phyloP scores from a whole-genome alignment of 345 rosid genomes.

The Anastatica hierochuntica region DNA sequence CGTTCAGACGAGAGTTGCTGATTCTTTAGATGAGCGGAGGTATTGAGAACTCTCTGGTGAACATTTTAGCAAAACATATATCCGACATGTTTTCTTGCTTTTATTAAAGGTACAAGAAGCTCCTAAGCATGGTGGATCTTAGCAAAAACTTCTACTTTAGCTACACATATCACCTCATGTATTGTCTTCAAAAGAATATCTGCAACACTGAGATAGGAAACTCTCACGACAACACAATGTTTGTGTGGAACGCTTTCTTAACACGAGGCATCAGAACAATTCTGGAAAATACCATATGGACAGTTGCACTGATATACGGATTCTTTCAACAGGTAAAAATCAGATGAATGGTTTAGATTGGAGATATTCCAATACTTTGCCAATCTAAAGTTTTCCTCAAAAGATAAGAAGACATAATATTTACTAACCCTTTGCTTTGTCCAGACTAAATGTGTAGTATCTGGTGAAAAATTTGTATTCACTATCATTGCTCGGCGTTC shows the following conservation, averaged over 20 bases:
- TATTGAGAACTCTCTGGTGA: slow-evolving; percentile 19
- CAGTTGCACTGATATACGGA: slow-evolving; percentile 83
- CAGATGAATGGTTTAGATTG: background rate
- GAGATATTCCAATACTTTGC: background rate
- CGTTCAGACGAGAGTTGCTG: slow-evolving; percentile 45
- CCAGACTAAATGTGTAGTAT: slow-evolving; percentile 54
- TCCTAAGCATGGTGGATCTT: slow-evolving; percentile 75
- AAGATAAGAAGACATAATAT: background rate
- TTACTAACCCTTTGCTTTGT: slow-evolving; percentile 5
- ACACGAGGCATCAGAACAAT: slow-evolving; percentile 51
- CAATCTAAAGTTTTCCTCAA: slow-evolving; percentile 7
- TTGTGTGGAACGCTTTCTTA: slow-evolving; percentile 84
- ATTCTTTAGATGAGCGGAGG: slow-evolving; percentile 70
- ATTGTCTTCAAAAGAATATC: slow-evolving; percentile 71
- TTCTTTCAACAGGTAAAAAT: slow-evolving; percentile 77
- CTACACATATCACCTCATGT: slow-evolving; percentile 78
- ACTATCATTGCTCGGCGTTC: slow-evolving; percentile 90
- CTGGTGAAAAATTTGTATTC: slow-evolving; percentile 46
- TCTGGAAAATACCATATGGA: slow-evolving; percentile 65
- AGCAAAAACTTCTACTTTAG: slow-evolving; percentile 93
- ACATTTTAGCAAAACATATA: background rate
- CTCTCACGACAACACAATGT: slow-evolving; percentile 50
- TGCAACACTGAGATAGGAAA: slow-evolving; percentile 30
- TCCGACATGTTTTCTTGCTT: background rate
- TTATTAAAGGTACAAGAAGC: slow-evolving; percentile 74